These are phyloP conservation scores for Bimuria novae-zelandiae DNA, from an alignment of 2,329 filamentous ascomycete genomes.

Conservation along the genomic window DNA sequence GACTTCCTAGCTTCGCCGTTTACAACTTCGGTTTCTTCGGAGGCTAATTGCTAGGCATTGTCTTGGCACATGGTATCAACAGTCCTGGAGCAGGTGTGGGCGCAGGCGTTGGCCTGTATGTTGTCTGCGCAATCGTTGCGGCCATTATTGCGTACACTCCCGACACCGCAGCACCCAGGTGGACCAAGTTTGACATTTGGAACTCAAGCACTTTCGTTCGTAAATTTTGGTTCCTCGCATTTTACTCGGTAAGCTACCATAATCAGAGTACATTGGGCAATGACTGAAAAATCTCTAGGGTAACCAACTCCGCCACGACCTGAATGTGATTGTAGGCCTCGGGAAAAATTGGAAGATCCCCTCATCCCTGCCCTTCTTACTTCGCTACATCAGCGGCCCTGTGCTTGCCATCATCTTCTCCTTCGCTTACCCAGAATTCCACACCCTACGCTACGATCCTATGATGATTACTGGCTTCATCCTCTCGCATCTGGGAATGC, in stretches of 20 bases:
- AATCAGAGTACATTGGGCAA: slow-evolving; percentile 27
- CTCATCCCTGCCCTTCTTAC: slow-evolving; percentile 54
- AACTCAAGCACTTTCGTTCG: slow-evolving; percentile 26
- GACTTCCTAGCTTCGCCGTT: slow-evolving; percentile 50
- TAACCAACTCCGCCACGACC: slow-evolving; percentile 60
- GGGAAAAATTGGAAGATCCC: slow-evolving; percentile 64
- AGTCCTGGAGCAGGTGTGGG: slow-evolving; percentile 54
- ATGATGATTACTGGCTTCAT: slow-evolving; percentile 45
- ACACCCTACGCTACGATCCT: slow-evolving; percentile 36
- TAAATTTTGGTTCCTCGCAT: slow-evolving; percentile 59
- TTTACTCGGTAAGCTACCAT: slow-evolving; percentile 58
- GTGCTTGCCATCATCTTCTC: slow-evolving; percentile 42
- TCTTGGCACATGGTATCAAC: slow-evolving; percentile 53
- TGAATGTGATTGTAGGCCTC: slow-evolving; percentile 59
- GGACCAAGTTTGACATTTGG: slow-evolving; percentile 49
- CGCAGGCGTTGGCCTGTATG: slow-evolving; percentile 59
- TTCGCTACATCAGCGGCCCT: slow-evolving; percentile 40
- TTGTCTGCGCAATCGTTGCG: slow-evolving; percentile 48
- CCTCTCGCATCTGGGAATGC: slow-evolving; percentile 38
- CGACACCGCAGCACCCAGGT: slow-evolving; percentile 46
- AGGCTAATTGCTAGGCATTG: slow-evolving; percentile 58
- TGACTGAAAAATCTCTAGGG: slow-evolving; percentile 37
- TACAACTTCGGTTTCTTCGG: slow-evolving; percentile 60
- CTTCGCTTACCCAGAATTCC: slow-evolving; percentile 42
- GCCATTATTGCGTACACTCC: slow-evolving; percentile 52